phyloP scores from a whole-genome alignment of 106 monocot genomes.

The Gastrodia elata region DNA sequence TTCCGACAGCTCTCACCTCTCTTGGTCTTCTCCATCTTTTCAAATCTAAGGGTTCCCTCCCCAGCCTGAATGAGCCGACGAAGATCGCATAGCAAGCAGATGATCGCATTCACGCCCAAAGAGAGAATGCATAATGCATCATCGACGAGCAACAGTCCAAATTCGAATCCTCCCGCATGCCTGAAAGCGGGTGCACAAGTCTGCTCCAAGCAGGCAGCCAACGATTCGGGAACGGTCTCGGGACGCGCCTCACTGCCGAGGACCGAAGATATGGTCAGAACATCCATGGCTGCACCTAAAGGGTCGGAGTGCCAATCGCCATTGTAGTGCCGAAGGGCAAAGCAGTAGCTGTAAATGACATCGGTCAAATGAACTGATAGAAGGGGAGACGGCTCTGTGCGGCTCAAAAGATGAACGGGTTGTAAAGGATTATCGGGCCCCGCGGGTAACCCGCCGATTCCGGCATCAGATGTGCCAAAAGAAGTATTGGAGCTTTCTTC shows the following conservation, averaged over 20 bases:
- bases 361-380: slow-evolving; percentile 74
- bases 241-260: slow-evolving; percentile 42
- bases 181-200: slow-evolving; percentile 57
- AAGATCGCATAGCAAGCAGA: slow-evolving; percentile 78
- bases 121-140: slow-evolving; percentile 51
- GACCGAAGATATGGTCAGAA: slow-evolving; percentile 51
- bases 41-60: slow-evolving; percentile 34
- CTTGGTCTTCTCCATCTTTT: slow-evolving; percentile 29
- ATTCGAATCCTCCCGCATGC: slow-evolving; percentile 55
- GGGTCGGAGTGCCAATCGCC: slow-evolving; percentile 88
- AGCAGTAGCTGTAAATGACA: slow-evolving; percentile 78
- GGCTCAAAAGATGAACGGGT: slow-evolving; percentile 39
- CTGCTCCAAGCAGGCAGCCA: slow-evolving; percentile 57
- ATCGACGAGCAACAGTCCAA: slow-evolving; percentile 57
- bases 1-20: slow-evolving; percentile 21
- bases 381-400: slow-evolving; percentile 49
- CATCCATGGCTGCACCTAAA: slow-evolving; percentile 52
- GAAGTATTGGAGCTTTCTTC: background rate
- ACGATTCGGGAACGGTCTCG: slow-evolving; percentile 52
- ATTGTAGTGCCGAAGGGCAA: slow-evolving; percentile 80
- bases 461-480: slow-evolving; percentile 10
- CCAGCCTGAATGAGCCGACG: slow-evolving; percentile 46
- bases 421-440: slow-evolving; percentile 69
- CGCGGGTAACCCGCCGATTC: slow-evolving; percentile 41
- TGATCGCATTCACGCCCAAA: slow-evolving; percentile 41